Evolutionary conservation across 2,329 filamentous ascomycete species (phyloP).

Genomic region (Periconia sp.): DNA sequence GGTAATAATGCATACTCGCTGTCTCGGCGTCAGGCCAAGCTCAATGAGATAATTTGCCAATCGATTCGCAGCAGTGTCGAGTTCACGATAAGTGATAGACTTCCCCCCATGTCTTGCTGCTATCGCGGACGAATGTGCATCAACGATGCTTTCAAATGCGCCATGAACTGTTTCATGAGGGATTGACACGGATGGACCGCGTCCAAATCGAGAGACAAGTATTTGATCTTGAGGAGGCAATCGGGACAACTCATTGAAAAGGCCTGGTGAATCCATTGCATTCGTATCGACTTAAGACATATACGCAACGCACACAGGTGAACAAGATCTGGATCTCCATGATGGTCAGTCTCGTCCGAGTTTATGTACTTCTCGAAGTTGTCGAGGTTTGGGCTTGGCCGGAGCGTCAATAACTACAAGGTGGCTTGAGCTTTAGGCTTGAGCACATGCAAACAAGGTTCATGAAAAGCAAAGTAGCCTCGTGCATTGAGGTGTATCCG

Average conservation of each 20-base stretch:
- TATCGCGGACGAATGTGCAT: constrained; percentile 23
- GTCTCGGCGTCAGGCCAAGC: constrained; percentile 36
- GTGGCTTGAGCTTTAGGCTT: constrained; percentile 11
- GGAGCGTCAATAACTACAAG: constrained; percentile 9
- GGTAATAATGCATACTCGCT: constrained; percentile 62
- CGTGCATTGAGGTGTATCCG: not conserved
- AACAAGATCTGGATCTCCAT: not conserved
- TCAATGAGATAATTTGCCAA: constrained; percentile 38
- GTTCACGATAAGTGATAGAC: constrained; percentile 35
- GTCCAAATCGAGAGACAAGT: constrained; percentile 30
- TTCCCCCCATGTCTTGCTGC: constrained; percentile 29
- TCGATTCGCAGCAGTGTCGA: constrained; percentile 38
- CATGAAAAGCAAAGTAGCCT: constrained; percentile 2
- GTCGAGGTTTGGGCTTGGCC: constrained; percentile 1
- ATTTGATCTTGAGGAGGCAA: constrained; percentile 26
- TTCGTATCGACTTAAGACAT: not conserved
- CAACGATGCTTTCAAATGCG: constrained; percentile 37
- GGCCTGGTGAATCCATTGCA: constrained; percentile 16
- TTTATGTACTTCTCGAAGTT: constrained; percentile 16
- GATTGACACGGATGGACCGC: constrained; percentile 22
- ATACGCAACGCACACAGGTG: not conserved
- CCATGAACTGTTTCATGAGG: constrained; percentile 27
- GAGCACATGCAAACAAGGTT: constrained; percentile 8
- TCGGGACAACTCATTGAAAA: constrained; percentile 20
- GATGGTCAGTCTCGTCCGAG: not conserved